These are phyloP conservation scores for Lentinula raphanica DNA, from an alignment of 768 basidiomycete genomes.

Conservation along the genomic window DNA sequence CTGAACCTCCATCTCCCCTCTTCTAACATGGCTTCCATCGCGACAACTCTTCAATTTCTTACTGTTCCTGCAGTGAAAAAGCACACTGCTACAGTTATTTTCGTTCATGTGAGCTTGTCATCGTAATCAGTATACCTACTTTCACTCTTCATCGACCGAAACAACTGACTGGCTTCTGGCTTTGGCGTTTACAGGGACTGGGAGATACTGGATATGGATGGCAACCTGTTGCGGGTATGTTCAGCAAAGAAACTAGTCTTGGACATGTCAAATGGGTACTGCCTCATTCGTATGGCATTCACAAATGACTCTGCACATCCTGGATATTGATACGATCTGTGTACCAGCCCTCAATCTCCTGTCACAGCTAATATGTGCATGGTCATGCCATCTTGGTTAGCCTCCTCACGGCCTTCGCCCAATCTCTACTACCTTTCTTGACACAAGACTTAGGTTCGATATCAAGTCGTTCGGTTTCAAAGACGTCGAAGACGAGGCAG, in stretches of 20 bases:
- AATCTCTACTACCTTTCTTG: not conserved
- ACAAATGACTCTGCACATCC: not conserved
- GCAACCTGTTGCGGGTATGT: constrained; percentile 69
- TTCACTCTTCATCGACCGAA: not conserved
- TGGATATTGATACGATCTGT: not conserved
- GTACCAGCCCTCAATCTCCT: constrained; percentile 43
- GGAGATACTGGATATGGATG: constrained; percentile 75
- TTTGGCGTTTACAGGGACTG: constrained; percentile 61
- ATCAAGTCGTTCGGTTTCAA: constrained; percentile 60
- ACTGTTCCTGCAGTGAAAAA: constrained; percentile 48
- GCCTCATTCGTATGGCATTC: constrained; percentile 64
- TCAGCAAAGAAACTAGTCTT: constrained; percentile 48
- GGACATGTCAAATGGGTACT: constrained; percentile 87
- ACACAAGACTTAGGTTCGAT: constrained; percentile 62
- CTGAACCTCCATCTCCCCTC: not conserved
- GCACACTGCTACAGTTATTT: constrained; percentile 86
- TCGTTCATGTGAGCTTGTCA: constrained; percentile 66
- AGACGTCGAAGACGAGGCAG: constrained; percentile 65
- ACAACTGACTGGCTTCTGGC: not conserved
- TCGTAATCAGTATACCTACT: constrained; percentile 1
- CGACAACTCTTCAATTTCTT: constrained; percentile 40
- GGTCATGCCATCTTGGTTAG: constrained; percentile 73
- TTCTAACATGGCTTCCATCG: not conserved
- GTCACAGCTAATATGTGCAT: constrained; percentile 75
- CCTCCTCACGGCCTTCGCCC: not conserved